Conservation (phyloP, 2,329 filamentous ascomycete genomes). For the Eutypella sp. region DNA sequence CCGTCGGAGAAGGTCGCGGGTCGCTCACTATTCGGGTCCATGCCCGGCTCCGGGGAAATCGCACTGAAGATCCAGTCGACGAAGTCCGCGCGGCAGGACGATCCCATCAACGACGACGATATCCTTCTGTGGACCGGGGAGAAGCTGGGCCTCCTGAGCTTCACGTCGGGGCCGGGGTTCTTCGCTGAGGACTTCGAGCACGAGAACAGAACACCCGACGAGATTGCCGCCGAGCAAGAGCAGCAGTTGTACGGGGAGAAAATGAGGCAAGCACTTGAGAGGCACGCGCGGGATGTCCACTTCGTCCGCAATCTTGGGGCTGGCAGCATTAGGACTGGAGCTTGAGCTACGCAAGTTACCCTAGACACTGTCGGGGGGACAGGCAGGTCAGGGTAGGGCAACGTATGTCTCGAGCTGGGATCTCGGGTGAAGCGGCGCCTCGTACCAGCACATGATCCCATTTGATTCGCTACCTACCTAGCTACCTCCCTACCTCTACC, state of each 20-base stretch:
- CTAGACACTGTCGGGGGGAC: too few relatives aligned
- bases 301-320: constrained; percentile 66
- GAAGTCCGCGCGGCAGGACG: constrained; percentile 27
- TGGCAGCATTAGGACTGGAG: constrained; percentile 26
- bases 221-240: constrained; percentile 46
- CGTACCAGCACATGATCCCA: too few relatives aligned
- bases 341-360: constrained; percentile 1
- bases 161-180: constrained; percentile 49
- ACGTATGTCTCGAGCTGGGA: too few relatives aligned
- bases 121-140: constrained; percentile 87
- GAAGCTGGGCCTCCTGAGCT: constrained; percentile 67
- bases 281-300: constrained; percentile 72
- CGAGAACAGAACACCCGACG: constrained; percentile 37
- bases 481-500: too few relatives aligned
- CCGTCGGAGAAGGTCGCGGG: constrained; percentile 44
- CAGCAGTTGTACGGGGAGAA: constrained; percentile 59
- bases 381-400: too few relatives aligned
- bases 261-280: constrained; percentile 71
- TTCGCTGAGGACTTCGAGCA: constrained; percentile 47
- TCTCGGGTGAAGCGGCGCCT: too few relatives aligned
- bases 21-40: constrained; percentile 46
- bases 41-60: constrained; percentile 61
- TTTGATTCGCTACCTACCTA: too few relatives aligned
- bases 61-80: constrained; percentile 74
- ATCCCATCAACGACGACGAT: constrained; percentile 53